Percentiles rank a stretch among this genome's conserved stretches.
Evolutionary conservation across 495 filamentous ascomycete genomes (phyloP).

Genomic region (Sordaria brevicollis): DNA sequence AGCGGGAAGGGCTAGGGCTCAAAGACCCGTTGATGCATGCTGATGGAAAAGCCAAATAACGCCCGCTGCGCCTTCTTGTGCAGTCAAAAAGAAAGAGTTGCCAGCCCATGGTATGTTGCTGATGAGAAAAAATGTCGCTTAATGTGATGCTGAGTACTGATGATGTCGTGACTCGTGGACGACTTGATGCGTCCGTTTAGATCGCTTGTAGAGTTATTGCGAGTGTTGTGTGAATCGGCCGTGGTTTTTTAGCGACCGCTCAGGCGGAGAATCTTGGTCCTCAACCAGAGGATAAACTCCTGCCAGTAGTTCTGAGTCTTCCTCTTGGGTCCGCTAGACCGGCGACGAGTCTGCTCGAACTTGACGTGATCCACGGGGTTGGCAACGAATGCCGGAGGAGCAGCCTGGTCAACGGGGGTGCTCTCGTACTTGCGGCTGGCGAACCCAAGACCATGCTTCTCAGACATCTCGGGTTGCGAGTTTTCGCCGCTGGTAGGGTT

Average conservation of each 20-base stretch:
- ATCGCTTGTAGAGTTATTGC: neutral
- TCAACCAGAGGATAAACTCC: conserved; percentile 44
- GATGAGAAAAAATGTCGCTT: neutral
- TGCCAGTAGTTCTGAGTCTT: conserved; percentile 45
- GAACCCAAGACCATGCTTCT: conserved; percentile 21
- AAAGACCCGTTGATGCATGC: neutral
- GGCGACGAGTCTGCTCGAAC: conserved; percentile 22
- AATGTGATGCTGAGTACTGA: neutral
- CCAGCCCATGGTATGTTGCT: neutral
- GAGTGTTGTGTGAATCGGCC: neutral
- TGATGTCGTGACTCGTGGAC: neutral
- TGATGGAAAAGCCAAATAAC: neutral
- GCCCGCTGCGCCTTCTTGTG: neutral
- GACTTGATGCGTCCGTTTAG: neutral
- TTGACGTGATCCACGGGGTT: conserved; percentile 19
- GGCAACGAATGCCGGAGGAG: conserved; percentile 12
- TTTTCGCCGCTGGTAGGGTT: neutral
- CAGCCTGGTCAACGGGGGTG: conserved; percentile 19
- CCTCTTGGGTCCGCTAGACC: conserved; percentile 36
- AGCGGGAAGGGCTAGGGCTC: neutral
- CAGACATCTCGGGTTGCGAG: conserved; percentile 1
- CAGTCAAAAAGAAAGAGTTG: neutral
- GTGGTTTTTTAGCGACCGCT: conserved; percentile 13
- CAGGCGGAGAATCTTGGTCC: conserved; percentile 38
- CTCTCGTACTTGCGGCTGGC: conserved; percentile 35